Evolutionary conservation across 163 green algal genomes (phyloP).

Genomic region (Scenedesmus sp.): DNA sequence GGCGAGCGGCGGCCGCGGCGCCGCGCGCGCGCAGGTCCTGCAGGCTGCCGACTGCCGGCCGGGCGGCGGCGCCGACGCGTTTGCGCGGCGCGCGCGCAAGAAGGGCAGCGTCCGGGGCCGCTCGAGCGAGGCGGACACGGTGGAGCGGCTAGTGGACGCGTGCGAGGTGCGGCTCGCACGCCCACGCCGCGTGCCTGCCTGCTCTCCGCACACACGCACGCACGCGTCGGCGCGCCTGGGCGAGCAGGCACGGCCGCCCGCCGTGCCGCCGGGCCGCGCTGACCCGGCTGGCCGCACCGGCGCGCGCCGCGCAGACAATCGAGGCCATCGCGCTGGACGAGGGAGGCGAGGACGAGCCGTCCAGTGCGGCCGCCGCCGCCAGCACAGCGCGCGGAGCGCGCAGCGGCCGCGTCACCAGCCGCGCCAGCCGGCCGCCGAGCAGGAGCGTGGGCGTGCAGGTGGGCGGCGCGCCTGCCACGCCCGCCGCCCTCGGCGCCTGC

Average conservation of each 20-base stretch:
- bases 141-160: slow-evolving; percentile 12
- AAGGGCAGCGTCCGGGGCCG: slow-evolving; percentile 9
- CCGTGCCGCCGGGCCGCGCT: too few species aligned
- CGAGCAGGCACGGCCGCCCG: too few species aligned
- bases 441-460: background rate
- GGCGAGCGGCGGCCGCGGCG: too few species aligned
- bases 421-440: background rate
- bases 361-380: background rate
- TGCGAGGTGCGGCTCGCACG: slow-evolving; percentile 40
- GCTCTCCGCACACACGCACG: too few species aligned
- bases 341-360: background rate
- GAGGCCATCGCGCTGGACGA: slow-evolving; percentile 22
- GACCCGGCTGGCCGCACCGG: too few species aligned
- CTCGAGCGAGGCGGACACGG: slow-evolving; percentile 17
- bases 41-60: slow-evolving; percentile 19
- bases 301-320: slow-evolving; percentile 13
- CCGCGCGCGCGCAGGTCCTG: slow-evolving; percentile 37
- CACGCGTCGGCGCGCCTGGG: too few species aligned
- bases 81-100: background rate
- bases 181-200: too few species aligned
- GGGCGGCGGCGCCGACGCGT: background rate
- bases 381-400: background rate
- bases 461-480: too few species aligned
- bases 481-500: too few species aligned
- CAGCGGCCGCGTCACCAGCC: background rate